Percentiles rank a stretch among this genome's conserved stretches.
These are phyloP conservation scores for Corymbia maculata DNA, from an alignment of 345 rosid species.

Conservation along the genomic window DNA sequence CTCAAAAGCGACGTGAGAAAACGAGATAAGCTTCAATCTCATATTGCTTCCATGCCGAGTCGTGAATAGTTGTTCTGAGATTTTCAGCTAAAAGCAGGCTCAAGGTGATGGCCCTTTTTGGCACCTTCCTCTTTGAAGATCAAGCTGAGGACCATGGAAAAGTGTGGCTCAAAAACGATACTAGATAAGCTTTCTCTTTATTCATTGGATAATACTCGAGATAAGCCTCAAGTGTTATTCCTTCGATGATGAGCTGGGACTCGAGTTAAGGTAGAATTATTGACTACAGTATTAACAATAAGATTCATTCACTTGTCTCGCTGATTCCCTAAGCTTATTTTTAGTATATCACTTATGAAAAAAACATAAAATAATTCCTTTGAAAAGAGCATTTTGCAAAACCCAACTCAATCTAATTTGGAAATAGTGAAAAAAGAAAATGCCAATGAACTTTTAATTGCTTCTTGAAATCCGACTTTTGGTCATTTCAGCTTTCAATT, in stretches of 20 bases:
- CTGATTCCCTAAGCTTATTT: rapidly evolving
- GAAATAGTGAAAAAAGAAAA: background rate
- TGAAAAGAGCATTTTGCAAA: background rate
- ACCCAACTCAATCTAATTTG: background rate
- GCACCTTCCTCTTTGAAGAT: background rate
- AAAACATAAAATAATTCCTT: no score
- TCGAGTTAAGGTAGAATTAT: background rate
- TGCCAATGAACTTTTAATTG: background rate
- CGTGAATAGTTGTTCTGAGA: background rate
- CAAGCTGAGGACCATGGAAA: background rate
- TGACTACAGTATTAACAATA: background rate
- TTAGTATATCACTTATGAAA: background rate
- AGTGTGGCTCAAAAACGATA: background rate
- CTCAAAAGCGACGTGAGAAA: background rate
- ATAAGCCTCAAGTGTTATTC: background rate
- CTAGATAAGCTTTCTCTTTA: background rate
- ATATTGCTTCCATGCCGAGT: background rate
- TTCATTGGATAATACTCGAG: background rate
- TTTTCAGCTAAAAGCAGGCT: background rate
- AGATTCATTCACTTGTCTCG: background rate
- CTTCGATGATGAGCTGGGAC: background rate
- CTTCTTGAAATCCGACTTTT: background rate
- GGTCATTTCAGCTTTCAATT: background rate
- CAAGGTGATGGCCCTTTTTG: background rate
- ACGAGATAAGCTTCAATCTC: background rate